Conservation (phyloP, 2,329 filamentous ascomycete genomes). For the Cytospora schulzeri region DNA sequence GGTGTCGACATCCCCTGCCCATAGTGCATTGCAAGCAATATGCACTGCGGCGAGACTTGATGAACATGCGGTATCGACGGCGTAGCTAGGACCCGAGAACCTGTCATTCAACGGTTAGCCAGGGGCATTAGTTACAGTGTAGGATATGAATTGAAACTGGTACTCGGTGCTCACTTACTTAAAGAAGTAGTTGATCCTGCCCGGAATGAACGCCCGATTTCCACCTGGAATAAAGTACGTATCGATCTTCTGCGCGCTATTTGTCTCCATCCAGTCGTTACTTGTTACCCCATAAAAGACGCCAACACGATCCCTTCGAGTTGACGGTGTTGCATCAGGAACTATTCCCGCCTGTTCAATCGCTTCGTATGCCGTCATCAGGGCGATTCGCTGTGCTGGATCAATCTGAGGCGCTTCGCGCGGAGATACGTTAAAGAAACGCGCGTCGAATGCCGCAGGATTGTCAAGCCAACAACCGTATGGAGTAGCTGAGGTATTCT, state of each 20-base stretch:
- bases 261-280: conserved; percentile 57
- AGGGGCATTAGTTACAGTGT: not conserved
- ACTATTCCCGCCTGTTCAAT: conserved; percentile 49
- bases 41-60: conserved; percentile 43
- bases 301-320: conserved; percentile 53
- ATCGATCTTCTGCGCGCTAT: conserved; percentile 45
- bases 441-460: conserved; percentile 22
- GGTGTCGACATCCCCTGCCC: conserved; percentile 64
- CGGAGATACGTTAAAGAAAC: conserved; percentile 28
- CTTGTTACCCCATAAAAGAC: conserved; percentile 67
- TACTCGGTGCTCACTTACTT: conserved; percentile 34
- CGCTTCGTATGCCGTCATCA: conserved; percentile 25
- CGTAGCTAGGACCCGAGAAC: conserved; percentile 37
- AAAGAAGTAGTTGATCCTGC: conserved; percentile 43
- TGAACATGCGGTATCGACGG: conserved; percentile 45
- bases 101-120: not conserved
- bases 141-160: too few relatives aligned
- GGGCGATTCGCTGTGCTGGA: conserved; percentile 18
- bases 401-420: conserved; percentile 23
- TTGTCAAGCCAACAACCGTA: conserved; percentile 19
- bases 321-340: conserved; percentile 29
- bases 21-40: conserved; percentile 52
- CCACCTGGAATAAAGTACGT: conserved; percentile 35
- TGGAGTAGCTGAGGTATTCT: conserved; percentile 75
- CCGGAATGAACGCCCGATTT: conserved; percentile 35